Evolutionary conservation across 352 stramenopile genomes (phyloP), one percentile per base, ranked within the genome.

Genomic region (Phytophthora constricta): DNA sequence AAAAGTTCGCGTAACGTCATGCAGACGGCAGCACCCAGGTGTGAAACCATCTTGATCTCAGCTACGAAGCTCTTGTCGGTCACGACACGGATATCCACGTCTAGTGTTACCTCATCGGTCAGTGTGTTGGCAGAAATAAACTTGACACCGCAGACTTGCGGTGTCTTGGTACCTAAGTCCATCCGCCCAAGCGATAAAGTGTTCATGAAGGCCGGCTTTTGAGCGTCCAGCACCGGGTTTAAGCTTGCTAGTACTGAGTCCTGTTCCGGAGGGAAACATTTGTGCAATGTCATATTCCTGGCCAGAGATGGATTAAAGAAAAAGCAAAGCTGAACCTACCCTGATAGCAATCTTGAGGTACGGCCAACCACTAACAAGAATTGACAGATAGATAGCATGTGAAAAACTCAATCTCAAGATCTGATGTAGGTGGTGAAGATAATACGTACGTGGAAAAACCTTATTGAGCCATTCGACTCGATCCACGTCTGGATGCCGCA

Each of bases 391-490:
- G 7, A n/a, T 37, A 58, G 27, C 34, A 59, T 62, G 46, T 47
- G 51, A 57, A 9, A 23, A 39, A 27, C 41, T 37, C 27, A 50
- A 47, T 25, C 16, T 14, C 14, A 7, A 52, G 20, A 39, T 23
- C 19, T 26, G 17, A 23, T 27, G 26, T 53, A n/a, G 2, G 26
- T 25, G 39, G 4, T 31, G 9, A 39, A 55, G 19, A 23, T 11
- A 42, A 46, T 22, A 64, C 74, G 43, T 67, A 78, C 59, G 63
- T 71, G 55, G 73, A 62, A 50, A 93, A 84, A 90, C 84, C 60
- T 86, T 87, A 65, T 93, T 93, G 56, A 93, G 77, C 86, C 86
- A 93, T 26, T 90, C 79, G 43, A 89, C 82, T 53, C 84, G 82
- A 62, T 93, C 86, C 19, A 90, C 73, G 41, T 93, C 86, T 3